phyloP scores from a whole-genome alignment of 1,139 yeast species.

The Eremothecium cymbalariae region DNA sequence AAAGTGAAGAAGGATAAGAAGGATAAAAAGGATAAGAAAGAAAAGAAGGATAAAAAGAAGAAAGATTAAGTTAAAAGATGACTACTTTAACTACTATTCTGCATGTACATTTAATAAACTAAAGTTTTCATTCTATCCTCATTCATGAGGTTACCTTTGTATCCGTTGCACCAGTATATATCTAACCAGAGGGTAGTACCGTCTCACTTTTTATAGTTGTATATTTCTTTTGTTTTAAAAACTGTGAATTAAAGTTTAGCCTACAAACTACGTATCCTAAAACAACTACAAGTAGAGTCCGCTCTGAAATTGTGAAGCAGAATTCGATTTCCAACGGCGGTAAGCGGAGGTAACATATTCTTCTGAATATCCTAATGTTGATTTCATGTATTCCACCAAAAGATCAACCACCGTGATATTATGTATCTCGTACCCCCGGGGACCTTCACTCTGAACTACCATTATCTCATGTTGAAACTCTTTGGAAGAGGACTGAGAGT shows the following conservation, averaged over 20 bases:
- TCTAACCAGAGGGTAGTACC: too few relatives aligned
- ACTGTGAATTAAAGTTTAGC: constrained; percentile 2
- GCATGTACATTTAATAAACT: constrained; percentile 7
- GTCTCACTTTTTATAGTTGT: constrained; percentile 25
- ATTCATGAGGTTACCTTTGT: too few relatives aligned
- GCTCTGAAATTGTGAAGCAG: constrained; percentile 7
- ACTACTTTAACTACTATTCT: constrained; percentile 7
- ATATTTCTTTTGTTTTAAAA: constrained; percentile 8
- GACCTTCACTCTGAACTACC: constrained; percentile 33
- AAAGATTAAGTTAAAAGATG: constrained; percentile 40
- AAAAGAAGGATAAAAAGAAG: constrained; percentile 37
- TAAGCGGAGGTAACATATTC: constrained; percentile 22
- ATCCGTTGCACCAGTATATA: too few relatives aligned
- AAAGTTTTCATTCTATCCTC: constrained; percentile 22
- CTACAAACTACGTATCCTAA: not conserved
- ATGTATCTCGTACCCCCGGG: constrained; percentile 30
- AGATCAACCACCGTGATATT: constrained; percentile 23
- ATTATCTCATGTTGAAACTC: constrained; percentile 14
- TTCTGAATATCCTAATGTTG: constrained; percentile 5
- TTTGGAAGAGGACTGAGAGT: constrained; percentile 4
- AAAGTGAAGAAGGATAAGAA: constrained; percentile 49
- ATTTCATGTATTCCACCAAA: constrained; percentile 18
- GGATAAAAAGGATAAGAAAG: constrained; percentile 34
- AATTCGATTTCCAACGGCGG: constrained; percentile 26
- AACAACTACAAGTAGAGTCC: constrained; percentile 6